phyloP scores from a whole-genome alignment of 352 stramenopile species.

The Phytophthora podocarpi region DNA sequence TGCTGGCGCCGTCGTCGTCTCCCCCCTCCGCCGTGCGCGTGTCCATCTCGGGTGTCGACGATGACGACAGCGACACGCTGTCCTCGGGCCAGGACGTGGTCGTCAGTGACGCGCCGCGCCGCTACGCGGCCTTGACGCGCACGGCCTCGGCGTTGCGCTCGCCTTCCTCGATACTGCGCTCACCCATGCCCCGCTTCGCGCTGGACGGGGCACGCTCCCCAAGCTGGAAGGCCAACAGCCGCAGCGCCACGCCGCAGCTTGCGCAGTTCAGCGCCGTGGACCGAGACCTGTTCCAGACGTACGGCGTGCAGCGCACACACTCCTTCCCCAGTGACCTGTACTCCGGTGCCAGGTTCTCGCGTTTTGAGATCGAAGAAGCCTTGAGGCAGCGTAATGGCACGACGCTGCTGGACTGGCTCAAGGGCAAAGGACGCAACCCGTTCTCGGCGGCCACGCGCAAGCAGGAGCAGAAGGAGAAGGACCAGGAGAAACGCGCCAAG shows the following conservation, averaged over 20 bases:
- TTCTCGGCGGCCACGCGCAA: slow-evolving; percentile 35
- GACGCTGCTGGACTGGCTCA: slow-evolving; percentile 73
- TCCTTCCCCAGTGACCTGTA: slow-evolving; percentile 83
- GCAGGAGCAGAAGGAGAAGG: slow-evolving; percentile 46
- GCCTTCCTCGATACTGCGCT: slow-evolving; percentile 44
- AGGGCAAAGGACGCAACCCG: slow-evolving; percentile 44
- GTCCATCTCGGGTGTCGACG: slow-evolving; percentile 8
- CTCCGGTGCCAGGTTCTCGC: slow-evolving; percentile 68
- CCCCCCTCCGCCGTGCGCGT: slow-evolving; percentile 18
- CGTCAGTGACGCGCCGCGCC: slow-evolving; percentile 3
- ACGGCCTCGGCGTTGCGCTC: slow-evolving; percentile 37
- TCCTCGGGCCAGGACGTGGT: slow-evolving; percentile 27
- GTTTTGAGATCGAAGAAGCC: slow-evolving; percentile 82
- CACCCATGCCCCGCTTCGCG: slow-evolving; percentile 32
- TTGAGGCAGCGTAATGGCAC: slow-evolving; percentile 66
- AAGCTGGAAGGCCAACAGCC: slow-evolving; percentile 13
- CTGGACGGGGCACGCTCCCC: slow-evolving; percentile 16
- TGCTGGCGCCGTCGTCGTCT: slow-evolving; percentile 32
- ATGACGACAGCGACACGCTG: slow-evolving; percentile 28
- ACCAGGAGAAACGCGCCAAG: slow-evolving; percentile 80
- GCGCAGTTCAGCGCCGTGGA: slow-evolving; percentile 19
- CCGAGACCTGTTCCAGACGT: slow-evolving; percentile 29
- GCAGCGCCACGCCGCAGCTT: slow-evolving; percentile 7
- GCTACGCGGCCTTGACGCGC: slow-evolving; percentile 25
- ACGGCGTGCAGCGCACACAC: slow-evolving; percentile 73